A percentile compares a stretch with the other conserved stretches of the same genome.
phyloP scores from a whole-genome alignment of 1,284 basidiomycete genomes.

The Naganishia sp. region DNA sequence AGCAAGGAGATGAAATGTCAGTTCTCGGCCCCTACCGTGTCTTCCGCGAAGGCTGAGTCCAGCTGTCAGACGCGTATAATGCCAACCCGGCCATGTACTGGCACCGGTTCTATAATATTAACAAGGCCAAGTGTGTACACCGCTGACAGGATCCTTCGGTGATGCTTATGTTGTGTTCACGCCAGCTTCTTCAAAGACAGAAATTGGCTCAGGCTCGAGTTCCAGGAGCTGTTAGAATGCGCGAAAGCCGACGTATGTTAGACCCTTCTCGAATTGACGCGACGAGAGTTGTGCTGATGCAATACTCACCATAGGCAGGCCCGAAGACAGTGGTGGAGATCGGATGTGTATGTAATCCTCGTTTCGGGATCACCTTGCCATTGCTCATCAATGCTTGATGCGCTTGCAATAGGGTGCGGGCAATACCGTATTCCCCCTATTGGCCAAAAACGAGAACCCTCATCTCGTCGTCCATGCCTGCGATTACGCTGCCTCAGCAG shows the following conservation, averaged over 20 bases:
- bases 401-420: conserved; percentile 68
- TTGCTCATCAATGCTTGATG: conserved; percentile 23
- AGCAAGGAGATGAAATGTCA: conserved; percentile 71
- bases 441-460: conserved; percentile 80
- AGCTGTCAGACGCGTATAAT: conserved; percentile 45
- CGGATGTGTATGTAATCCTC: conserved; percentile 67
- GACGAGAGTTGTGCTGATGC: background rate
- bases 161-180: background rate
- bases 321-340: conserved; percentile 74
- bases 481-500: conserved; percentile 87
- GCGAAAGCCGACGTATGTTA: conserved; percentile 65
- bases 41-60: conserved; percentile 44
- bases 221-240: conserved; percentile 75
- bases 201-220: conserved; percentile 92
- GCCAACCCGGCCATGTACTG: conserved; percentile 58
- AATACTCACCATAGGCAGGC: conserved; percentile 63
- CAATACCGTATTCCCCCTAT: conserved; percentile 87
- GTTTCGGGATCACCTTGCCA: background rate
- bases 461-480: conserved; percentile 73
- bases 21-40: conserved; percentile 63
- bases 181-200: conserved; percentile 88
- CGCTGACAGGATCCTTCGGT: conserved; percentile 3
- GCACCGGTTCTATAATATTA: conserved; percentile 86
- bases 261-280: background rate
- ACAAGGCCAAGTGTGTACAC: conserved; percentile 57